Percentiles rank a stretch among this genome's conserved stretches.
Evolutionary conservation across 768 basidiomycete species (phyloP).

Genomic region (Amanita subjunquillea): DNA sequence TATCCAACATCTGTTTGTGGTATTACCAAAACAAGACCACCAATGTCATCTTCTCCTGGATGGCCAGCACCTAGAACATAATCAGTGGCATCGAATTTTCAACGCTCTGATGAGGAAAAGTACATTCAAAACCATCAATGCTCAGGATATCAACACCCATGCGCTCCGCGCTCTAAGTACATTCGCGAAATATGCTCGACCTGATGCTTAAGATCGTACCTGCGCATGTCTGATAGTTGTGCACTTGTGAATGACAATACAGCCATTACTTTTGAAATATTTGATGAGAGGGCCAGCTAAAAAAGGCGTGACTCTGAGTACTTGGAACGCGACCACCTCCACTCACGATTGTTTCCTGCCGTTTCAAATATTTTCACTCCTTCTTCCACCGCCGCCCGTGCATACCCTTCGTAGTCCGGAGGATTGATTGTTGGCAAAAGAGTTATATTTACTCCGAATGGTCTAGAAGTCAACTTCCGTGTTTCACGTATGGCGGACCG

Average conservation of each 20-base stretch:
- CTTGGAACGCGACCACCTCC: neutral
- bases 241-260: slow-evolving; percentile 85
- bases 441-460: slow-evolving; percentile 82
- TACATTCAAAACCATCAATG: slow-evolving; percentile 90
- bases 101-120: slow-evolving; percentile 10
- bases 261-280: slow-evolving; percentile 69
- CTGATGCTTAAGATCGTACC: slow-evolving; percentile 23
- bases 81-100: slow-evolving; percentile 4
- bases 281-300: slow-evolving; percentile 70
- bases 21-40: slow-evolving; percentile 69
- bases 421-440: slow-evolving; percentile 85
- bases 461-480: slow-evolving; percentile 53
- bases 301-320: neutral
- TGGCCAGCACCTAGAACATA: slow-evolving; percentile 68
- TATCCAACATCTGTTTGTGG: neutral
- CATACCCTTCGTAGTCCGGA: slow-evolving; percentile 83
- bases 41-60: slow-evolving; percentile 91
- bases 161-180: slow-evolving; percentile 42
- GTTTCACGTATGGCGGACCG: slow-evolving; percentile 76
- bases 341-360: slow-evolving; percentile 81
- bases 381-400: slow-evolving; percentile 74
- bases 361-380: slow-evolving; percentile 89
- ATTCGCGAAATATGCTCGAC: neutral
- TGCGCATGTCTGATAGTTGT: slow-evolving; percentile 81
- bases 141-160: slow-evolving; percentile 82